phyloP scores from a whole-genome alignment of 139 green algal species.

The Axilococcus clingmanii region DNA sequence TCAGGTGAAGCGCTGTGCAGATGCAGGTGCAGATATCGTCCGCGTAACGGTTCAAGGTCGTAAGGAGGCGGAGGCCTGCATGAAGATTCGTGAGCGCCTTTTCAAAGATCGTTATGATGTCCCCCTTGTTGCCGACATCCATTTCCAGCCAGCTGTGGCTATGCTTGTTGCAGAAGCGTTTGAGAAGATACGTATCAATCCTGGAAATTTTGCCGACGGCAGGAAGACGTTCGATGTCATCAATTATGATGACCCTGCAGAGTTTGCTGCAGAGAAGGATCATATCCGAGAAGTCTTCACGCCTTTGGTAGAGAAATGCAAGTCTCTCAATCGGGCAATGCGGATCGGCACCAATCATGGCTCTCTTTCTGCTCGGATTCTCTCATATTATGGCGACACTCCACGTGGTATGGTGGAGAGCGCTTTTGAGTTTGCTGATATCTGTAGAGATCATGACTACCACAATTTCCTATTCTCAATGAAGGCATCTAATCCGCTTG shows the following conservation, averaged over 20 bases:
- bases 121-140: slow-evolving; percentile 97
- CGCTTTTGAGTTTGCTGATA: slow-evolving; percentile 94
- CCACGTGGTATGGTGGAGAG: slow-evolving; percentile 82
- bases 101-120: slow-evolving; percentile 90
- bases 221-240: slow-evolving; percentile 87
- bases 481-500: slow-evolving; percentile 96
- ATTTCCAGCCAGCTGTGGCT: slow-evolving; percentile 93
- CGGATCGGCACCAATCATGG: slow-evolving; percentile 99
- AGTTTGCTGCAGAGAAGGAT: slow-evolving; percentile 80
- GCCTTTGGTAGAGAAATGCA: slow-evolving; percentile 97
- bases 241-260: slow-evolving; percentile 80
- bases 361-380: slow-evolving; percentile 87
- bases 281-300: slow-evolving; percentile 85
- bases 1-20: slow-evolving; percentile 95
- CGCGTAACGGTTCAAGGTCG: slow-evolving; percentile 95
- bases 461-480: slow-evolving; percentile 99
- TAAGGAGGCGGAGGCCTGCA: slow-evolving; percentile 89
- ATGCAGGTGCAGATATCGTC: slow-evolving; percentile 90
- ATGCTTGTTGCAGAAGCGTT: slow-evolving; percentile 97
- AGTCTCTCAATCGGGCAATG: slow-evolving; percentile 77
- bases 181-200: slow-evolving; percentile 95
- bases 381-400: slow-evolving; percentile 81
- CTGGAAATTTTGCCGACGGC: slow-evolving; percentile 94
- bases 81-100: slow-evolving; percentile 83
- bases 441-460: slow-evolving; percentile 95